Base-by-base conservation (phyloP, 2,329 filamentous ascomycete species). In the Fusarium chaquense region DNA sequence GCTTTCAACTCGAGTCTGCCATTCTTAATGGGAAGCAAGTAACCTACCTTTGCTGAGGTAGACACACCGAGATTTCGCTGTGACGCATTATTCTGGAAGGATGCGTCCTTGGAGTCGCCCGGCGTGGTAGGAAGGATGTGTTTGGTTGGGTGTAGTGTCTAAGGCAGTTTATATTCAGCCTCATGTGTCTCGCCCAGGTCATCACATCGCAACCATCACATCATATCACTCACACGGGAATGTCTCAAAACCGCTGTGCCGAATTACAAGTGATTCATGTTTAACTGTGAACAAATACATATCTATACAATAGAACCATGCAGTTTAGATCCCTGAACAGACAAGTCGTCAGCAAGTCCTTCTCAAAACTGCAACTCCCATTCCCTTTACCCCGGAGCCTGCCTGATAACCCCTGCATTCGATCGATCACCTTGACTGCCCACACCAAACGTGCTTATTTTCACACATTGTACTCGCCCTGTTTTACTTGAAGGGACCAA, bases 81-180 rank as follows among this genome's bases (percentile, higher is more conserved):
- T 30, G 38, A 28, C 35, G 35, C 43, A 36, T 33, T 26, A 9
- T 15, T 45, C 24, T 58, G 53, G 65, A 57, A 67, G 44, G 44
- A 22, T 35, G 38, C 55, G 38, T 69, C 66, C 65, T 65, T 53
- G 46, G 33, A 50, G 24, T 32, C 43, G 62, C 38, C 53, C 53
- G 59, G 43, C 26, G 36, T 41, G 45, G 45, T 49, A 70, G 47
- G 35, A 36, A 47, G 56, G 44, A 16, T 12, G 5, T 30, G 2
- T 3, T 11, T 16, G 44, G 32, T 46, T 61, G 65, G 46, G 57
- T 69, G 66, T 56, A 53, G 50, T 59, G 49, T 46, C 55, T 45
- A 35, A 67, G 62, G 43, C 43, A 66, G 55, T 49, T 52, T 24
- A 26, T 36, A 9, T 66, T 51, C 67, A 69, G 67, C 67, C 67